Percentiles rank a stretch among this genome's conserved stretches.
These are phyloP conservation scores for Gastrolobium villosum DNA, from an alignment of 306 rosid genomes.

Conservation along the genomic window DNA sequence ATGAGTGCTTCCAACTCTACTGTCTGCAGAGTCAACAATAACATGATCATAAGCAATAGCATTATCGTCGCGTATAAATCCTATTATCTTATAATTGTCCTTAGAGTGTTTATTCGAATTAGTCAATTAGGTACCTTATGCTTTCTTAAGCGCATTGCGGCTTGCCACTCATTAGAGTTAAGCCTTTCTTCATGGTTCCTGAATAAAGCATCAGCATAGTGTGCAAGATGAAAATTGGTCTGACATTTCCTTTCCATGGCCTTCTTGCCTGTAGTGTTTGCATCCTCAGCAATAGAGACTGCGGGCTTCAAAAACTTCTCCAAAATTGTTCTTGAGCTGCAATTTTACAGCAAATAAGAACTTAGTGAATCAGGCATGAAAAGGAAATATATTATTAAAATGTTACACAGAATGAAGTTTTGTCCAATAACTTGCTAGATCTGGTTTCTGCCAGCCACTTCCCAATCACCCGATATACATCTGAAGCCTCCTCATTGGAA, in stretches of 20 bases:
- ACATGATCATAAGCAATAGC: slow-evolving; percentile 42
- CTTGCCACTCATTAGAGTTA: slow-evolving; percentile 89
- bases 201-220: slow-evolving; percentile 91
- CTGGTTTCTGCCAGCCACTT: slow-evolving; percentile 99
- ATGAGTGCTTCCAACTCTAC: slow-evolving; percentile 85
- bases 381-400: slow-evolving; percentile 6
- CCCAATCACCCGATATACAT: slow-evolving; percentile 88
- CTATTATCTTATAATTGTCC: slow-evolving; percentile 2
- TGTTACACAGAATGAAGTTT: slow-evolving; percentile 30
- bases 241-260: slow-evolving; percentile 72
- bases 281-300: slow-evolving; percentile 79
- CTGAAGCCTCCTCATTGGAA: slow-evolving; percentile 79
- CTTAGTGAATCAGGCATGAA: slow-evolving; percentile 23
- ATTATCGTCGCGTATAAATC: slow-evolving; percentile 32
- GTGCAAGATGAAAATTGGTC: slow-evolving; percentile 90
- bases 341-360: slow-evolving; percentile 45
- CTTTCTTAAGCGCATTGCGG: slow-evolving; percentile 88
- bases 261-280: slow-evolving; percentile 63
- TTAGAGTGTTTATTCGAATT: background rate
- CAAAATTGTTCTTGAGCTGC: slow-evolving; percentile 95
- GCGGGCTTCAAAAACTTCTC: slow-evolving; percentile 93
- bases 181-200: slow-evolving; percentile 94
- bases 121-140: slow-evolving; percentile 74
- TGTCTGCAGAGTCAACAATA: slow-evolving; percentile 61
- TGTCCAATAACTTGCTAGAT: slow-evolving; percentile 84